Base-by-base conservation (phyloP, 2,329 filamentous ascomycete species). In the Fusarium sp. region DNA sequence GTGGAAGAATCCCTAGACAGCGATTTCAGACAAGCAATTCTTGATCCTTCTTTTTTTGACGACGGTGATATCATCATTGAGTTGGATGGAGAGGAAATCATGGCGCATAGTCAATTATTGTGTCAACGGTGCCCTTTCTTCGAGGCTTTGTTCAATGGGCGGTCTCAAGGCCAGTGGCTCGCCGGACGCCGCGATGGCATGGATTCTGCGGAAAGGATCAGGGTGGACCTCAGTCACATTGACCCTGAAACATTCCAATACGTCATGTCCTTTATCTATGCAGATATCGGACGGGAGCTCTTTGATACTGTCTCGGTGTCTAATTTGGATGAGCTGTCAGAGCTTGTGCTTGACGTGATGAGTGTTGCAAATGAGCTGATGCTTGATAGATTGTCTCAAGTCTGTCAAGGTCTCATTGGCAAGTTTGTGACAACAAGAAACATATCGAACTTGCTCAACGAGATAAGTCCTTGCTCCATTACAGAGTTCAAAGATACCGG, bases 81-180 rank as follows among this genome's bases (percentile, higher is more conserved):
- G 74, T 86, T 98, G 16, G 90, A 93, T 67, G 93, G 91, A 28
- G 89, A 89, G n/a, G 91, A 91, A 33, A 83, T 95, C 38, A 84
- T 86, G 19, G 91, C 93, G 2, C 96, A 99, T 78, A 96, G 94
- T 72, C 87, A 91, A 9, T 82, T 98, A 7, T 81, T 98, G 40
- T 95, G 94, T 73, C 91, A 92, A 77, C 88, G 96, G 73, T 98
- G 95, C 76, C 95, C 94, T 0, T 99, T 98, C 86, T 99, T 99
- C 73, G 87, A 96, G 71, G 93, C 93, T 3, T 86, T 99, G 47
- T 98, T 98, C 81, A 88, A 94, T 75, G 96, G 96, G n/a, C 91
- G 94, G 47, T 94, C 96, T 12, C 88, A 89, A 44, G 96, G 96
- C 2, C 89, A 89, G 75, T 99, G 96, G 96, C 87, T 99, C 25